Evolutionary conservation across 1,284 basidiomycete genomes (phyloP).

Genomic region (Coniferiporia weirii): DNA sequence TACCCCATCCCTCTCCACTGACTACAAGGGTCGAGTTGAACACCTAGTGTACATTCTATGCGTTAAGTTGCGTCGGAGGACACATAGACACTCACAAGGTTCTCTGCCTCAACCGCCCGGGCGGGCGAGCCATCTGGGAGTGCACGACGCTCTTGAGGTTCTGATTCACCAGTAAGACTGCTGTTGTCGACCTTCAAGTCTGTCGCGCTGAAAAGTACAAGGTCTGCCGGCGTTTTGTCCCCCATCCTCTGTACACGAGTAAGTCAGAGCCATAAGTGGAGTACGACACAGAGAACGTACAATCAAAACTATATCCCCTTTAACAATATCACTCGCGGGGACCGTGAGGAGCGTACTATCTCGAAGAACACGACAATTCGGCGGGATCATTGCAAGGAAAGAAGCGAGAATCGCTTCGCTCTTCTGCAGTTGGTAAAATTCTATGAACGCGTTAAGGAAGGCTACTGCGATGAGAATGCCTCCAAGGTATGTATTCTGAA

Average conservation of each 20-base stretch:
- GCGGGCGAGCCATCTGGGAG: constrained; percentile 40
- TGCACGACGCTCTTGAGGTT: constrained; percentile 55
- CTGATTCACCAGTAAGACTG: constrained; percentile 64
- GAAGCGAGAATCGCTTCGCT: constrained; percentile 66
- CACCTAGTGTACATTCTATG: constrained; percentile 32
- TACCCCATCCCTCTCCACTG: constrained; percentile 63
- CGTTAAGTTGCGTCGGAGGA: not conserved
- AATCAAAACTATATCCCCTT: constrained; percentile 62
- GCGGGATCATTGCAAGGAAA: constrained; percentile 68
- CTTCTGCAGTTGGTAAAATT: constrained; percentile 68
- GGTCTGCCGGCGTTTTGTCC: constrained; percentile 66
- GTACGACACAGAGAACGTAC: constrained; percentile 30
- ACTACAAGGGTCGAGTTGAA: constrained; percentile 66
- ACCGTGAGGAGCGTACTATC: constrained; percentile 52
- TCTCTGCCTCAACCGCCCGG: constrained; percentile 59
- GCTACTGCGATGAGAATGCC: constrained; percentile 65
- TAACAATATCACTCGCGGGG: constrained; percentile 60
- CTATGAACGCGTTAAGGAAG: constrained; percentile 64
- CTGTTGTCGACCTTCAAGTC: constrained; percentile 69
- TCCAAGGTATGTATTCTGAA: constrained; percentile 62
- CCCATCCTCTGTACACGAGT: constrained; percentile 44
- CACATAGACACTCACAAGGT: constrained; percentile 39
- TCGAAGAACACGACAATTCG: constrained; percentile 58
- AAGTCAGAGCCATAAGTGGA: not conserved
- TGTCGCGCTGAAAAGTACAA: constrained; percentile 51